A percentile compares a stretch with the other conserved stretches of the same genome.
Evolutionary conservation across 345 rosid species (phyloP).

Genomic region (Euphorbia lathyris): DNA sequence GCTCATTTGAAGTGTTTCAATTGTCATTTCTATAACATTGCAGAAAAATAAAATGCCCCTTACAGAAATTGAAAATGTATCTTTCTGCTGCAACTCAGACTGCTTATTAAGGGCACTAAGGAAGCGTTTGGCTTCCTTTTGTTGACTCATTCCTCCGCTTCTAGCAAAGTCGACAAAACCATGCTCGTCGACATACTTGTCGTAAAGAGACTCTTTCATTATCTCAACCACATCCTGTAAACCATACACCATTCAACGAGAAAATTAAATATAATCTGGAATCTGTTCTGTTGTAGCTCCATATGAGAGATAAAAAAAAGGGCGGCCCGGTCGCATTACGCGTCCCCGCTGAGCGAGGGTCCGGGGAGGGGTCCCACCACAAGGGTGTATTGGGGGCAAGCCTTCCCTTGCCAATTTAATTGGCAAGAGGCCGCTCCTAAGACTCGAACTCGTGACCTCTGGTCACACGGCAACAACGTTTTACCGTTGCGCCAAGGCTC

Average conservation of each 20-base stretch:
- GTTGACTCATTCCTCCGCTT: conserved; percentile 98
- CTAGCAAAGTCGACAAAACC: conserved; percentile 87
- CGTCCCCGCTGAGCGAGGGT: too few relatives aligned
- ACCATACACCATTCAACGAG: conserved; percentile 6
- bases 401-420: too few relatives aligned
- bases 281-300: neutral
- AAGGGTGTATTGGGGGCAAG: too few relatives aligned
- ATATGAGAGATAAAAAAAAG: too few relatives aligned
- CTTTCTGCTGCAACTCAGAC: conserved; percentile 83
- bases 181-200: conserved; percentile 87
- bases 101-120: conserved; percentile 84
- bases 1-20: conserved; percentile 9
- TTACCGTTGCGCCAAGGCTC: too few relatives aligned
- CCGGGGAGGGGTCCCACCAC: too few relatives aligned
- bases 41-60: conserved; percentile 21
- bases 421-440: too few relatives aligned
- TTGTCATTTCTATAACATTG: conserved; percentile 15
- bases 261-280: neutral
- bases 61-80: conserved; percentile 79
- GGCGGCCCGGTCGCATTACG: too few relatives aligned
- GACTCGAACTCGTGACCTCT: too few relatives aligned
- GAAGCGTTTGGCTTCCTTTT: conserved; percentile 91
- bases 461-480: too few relatives aligned
- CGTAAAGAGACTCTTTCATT: conserved; percentile 94
- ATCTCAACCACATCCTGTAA: conserved; percentile 92